Evolutionary conservation across 108 stramenopile species (phyloP).

Genomic region (Fragilaria crotonensis): DNA sequence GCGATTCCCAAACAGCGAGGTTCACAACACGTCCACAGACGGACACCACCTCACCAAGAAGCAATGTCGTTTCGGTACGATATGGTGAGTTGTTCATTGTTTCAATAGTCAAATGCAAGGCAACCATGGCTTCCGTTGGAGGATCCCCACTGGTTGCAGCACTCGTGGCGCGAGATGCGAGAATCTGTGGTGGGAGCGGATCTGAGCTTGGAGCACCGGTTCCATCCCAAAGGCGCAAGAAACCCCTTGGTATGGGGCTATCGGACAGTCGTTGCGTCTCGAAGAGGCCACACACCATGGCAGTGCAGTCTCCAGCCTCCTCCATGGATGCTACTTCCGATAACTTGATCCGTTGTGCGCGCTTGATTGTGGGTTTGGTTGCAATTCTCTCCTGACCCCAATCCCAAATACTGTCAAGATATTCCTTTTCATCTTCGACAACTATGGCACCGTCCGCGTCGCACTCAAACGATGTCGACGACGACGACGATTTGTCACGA

Average conservation of each 20-base stretch:
- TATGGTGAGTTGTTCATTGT: not conserved
- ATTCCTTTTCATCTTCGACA: slow-evolving; percentile 8
- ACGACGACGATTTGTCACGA: not conserved
- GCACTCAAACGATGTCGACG: slow-evolving; percentile 6
- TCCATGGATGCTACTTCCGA: slow-evolving; percentile 26
- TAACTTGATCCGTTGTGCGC: slow-evolving; percentile 13
- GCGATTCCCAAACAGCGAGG: slow-evolving; percentile 67
- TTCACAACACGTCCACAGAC: slow-evolving; percentile 72
- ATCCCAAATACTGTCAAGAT: slow-evolving; percentile 42
- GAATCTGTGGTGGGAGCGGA: slow-evolving; percentile 34
- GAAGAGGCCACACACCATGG: slow-evolving; percentile 55
- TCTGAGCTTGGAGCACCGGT: slow-evolving; percentile 67
- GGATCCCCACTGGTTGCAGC: slow-evolving; percentile 41
- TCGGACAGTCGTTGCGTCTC: not conserved
- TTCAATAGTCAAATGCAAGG: not conserved
- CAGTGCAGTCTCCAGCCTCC: slow-evolving; percentile 56
- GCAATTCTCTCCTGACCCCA: slow-evolving; percentile 56
- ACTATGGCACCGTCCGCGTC: slow-evolving; percentile 5
- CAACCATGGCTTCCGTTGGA: slow-evolving; percentile 34
- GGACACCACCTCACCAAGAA: slow-evolving; percentile 4
- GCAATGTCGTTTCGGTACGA: slow-evolving; percentile 12
- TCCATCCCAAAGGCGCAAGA: slow-evolving; percentile 84
- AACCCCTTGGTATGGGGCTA: slow-evolving; percentile 29
- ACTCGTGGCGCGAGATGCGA: not conserved
- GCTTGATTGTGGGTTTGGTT: slow-evolving; percentile 41